These are phyloP conservation scores for Sordariomycetes sp. DNA, from an alignment of 2,329 filamentous ascomycete species.

Conservation along the genomic window DNA sequence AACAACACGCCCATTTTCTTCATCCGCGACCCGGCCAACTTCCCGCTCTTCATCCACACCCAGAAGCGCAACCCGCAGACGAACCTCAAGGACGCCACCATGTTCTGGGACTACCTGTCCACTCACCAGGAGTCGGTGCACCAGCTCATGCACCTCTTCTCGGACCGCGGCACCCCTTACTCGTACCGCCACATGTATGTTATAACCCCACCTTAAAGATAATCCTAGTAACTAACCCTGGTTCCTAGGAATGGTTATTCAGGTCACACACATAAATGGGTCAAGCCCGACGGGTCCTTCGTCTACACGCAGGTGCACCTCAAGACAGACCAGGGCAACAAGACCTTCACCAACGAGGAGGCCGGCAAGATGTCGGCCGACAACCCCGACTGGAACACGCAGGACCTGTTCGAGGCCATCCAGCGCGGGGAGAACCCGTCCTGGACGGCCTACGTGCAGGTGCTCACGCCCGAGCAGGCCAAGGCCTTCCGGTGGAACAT, in stretches of 20 bases:
- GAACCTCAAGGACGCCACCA: constrained; percentile 58
- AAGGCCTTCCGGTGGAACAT: constrained; percentile 47
- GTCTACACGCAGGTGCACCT: constrained; percentile 56
- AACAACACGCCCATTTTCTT: constrained; percentile 76
- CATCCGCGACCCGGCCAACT: constrained; percentile 62
- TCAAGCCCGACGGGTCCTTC: constrained; percentile 54
- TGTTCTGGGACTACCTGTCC: constrained; percentile 37
- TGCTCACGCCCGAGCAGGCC: constrained; percentile 50
- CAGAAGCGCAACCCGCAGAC: constrained; percentile 68
- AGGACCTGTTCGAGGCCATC: constrained; percentile 56
- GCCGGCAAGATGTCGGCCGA: constrained; percentile 39
- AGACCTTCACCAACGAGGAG: constrained; percentile 48
- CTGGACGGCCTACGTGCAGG: constrained; percentile 56
- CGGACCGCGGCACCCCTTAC: constrained; percentile 54
- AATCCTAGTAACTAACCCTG: no score
- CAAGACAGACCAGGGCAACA: constrained; percentile 52
- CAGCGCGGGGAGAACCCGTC: constrained; percentile 47
- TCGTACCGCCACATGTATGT: constrained; percentile 56
- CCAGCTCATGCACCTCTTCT: constrained; percentile 56
- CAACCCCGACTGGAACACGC: constrained; percentile 52
- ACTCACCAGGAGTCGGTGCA: constrained; percentile 53
- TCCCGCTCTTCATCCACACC: constrained; percentile 66
- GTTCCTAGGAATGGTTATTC: constrained; percentile 60
- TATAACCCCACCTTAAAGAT: no score
- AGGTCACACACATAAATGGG: constrained; percentile 57